Evolutionary conservation across 1,284 basidiomycete genomes (phyloP).

Genomic region (Rhodotorula sp.): DNA sequence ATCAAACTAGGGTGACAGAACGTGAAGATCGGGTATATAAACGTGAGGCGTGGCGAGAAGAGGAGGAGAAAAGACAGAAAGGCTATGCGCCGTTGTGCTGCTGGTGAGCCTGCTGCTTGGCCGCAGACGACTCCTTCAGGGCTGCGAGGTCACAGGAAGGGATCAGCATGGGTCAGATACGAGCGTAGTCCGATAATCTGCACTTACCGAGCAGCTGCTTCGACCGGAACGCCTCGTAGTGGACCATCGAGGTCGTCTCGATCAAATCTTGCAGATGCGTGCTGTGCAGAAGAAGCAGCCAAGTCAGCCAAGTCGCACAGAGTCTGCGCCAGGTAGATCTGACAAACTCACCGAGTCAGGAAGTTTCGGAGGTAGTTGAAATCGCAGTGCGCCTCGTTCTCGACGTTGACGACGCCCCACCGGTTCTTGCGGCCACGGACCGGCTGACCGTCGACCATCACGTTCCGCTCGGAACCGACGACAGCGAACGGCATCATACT

Average conservation of each 20-base stretch:
- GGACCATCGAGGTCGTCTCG: constrained; percentile 97
- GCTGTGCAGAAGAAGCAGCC: constrained; percentile 51
- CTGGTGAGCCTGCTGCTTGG: constrained; percentile 33
- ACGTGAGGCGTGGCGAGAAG: not conserved
- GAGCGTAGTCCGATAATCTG: not conserved
- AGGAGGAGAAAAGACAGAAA: not conserved
- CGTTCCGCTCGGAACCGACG: constrained; percentile 89
- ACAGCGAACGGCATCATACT: constrained; percentile 94
- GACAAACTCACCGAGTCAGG: constrained; percentile 66
- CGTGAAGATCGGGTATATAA: not conserved
- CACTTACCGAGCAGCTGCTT: constrained; percentile 75
- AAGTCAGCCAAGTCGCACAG: not conserved
- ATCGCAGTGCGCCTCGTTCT: constrained; percentile 95
- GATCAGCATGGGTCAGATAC: not conserved
- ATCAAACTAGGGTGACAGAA: not conserved
- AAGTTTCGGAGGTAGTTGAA: constrained; percentile 97
- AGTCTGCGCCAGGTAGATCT: not conserved
- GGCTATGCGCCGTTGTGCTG: constrained; percentile 2
- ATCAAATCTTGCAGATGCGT: constrained; percentile 98
- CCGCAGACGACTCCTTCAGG: constrained; percentile 67
- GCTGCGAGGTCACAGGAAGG: constrained; percentile 47
- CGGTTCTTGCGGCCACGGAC: constrained; percentile 95
- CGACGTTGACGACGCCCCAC: constrained; percentile 98
- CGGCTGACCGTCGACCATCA: constrained; percentile 91
- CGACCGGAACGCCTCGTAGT: constrained; percentile 98